phyloP scores from a whole-genome alignment of 352 stramenopile species.

The Phytophthora parvispora region DNA sequence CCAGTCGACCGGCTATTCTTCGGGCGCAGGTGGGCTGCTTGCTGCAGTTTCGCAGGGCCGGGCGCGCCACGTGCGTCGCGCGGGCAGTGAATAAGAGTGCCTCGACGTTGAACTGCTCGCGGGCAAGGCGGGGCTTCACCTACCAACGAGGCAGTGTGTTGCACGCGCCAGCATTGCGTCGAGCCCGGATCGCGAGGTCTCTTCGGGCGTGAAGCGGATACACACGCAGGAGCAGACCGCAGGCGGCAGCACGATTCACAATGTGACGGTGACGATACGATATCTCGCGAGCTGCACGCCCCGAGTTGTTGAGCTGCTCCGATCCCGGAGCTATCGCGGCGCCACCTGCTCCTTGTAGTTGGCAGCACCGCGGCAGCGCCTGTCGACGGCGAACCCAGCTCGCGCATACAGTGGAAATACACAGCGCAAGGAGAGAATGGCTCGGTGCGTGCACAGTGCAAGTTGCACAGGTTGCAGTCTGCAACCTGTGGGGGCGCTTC shows the following conservation, averaged over 20 bases:
- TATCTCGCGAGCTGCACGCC: neutral
- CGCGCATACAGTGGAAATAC: neutral
- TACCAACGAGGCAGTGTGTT: neutral
- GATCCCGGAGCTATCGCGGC: neutral
- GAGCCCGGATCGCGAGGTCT: neutral
- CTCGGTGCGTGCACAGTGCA: slow-evolving; percentile 1
- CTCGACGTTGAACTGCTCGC: neutral
- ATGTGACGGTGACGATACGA: neutral
- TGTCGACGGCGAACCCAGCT: neutral
- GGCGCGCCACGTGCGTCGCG: neutral
- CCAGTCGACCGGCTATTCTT: slow-evolving; percentile 7
- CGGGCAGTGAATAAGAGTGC: neutral
- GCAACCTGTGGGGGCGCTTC: too few species aligned
- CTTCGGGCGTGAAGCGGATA: neutral
- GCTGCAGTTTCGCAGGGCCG: slow-evolving; percentile 4
- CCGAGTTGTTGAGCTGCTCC: neutral
- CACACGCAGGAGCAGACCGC: neutral
- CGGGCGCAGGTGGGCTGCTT: neutral
- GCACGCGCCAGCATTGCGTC: neutral
- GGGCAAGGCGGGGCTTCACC: neutral
- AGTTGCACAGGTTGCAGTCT: too few species aligned
- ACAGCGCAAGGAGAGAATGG: neutral
- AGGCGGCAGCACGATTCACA: neutral
- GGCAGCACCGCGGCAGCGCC: neutral
- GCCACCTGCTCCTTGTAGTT: slow-evolving; percentile 1